Evolutionary conservation across 805 yeast genomes (phyloP).

Genomic region (Kurtzmaniella fragi): DNA sequence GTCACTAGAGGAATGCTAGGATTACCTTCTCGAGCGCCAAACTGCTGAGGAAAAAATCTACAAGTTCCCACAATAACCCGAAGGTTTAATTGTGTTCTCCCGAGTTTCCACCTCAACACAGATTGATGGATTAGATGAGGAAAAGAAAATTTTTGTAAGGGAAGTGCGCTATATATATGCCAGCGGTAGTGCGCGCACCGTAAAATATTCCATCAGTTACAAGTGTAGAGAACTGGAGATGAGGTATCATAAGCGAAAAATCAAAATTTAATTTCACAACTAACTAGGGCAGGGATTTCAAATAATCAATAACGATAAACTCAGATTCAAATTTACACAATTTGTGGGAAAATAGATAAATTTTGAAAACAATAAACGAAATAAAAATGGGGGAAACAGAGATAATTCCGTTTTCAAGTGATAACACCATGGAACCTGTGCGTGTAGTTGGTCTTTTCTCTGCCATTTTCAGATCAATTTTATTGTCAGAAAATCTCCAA

Average conservation of each 20-base stretch:
- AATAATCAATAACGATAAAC: no score
- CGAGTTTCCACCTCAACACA: slow-evolving; percentile 50
- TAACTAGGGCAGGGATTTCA: no score
- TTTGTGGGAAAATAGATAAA: no score
- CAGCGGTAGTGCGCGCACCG: not conserved
- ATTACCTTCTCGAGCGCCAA: slow-evolving; percentile 76
- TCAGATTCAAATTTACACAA: no score
- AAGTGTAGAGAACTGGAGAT: no score
- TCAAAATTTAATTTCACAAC: no score
- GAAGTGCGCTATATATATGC: not conserved
- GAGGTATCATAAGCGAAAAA: no score
- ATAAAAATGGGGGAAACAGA: slow-evolving; percentile 9
- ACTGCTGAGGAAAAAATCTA: slow-evolving; percentile 43
- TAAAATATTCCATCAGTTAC: no score
- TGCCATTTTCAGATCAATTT: slow-evolving; percentile 24
- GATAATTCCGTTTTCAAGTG: slow-evolving; percentile 30
- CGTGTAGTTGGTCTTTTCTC: slow-evolving; percentile 34
- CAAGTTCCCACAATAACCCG: slow-evolving; percentile 26
- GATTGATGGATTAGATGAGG: slow-evolving; percentile 36
- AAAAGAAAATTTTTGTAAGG: slow-evolving; percentile 8
- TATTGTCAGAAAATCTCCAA: slow-evolving; percentile 31
- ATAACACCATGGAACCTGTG: slow-evolving; percentile 25
- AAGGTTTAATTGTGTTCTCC: slow-evolving; percentile 22
- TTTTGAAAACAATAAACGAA: no score
- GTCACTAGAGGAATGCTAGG: slow-evolving; percentile 12